Conservation (phyloP, 1,284 basidiomycete genomes). For the Mycosarcoma mackinlayi region DNA sequence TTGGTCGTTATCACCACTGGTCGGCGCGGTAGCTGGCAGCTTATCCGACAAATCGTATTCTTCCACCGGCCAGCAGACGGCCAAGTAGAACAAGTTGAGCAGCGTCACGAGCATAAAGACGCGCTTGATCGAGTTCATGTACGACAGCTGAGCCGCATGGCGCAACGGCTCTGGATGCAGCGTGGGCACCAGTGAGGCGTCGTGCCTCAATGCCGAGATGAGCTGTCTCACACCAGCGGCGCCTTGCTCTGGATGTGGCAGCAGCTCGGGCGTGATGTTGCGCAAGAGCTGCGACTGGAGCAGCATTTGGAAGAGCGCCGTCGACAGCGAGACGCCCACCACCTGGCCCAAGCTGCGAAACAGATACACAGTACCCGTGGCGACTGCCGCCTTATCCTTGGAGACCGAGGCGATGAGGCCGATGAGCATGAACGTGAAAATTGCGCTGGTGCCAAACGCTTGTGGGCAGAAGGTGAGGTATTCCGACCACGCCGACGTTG, state of each 20-base stretch:
- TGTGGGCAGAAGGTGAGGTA: conserved; percentile 73
- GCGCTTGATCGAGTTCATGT: conserved; percentile 81
- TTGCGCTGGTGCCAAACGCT: conserved; percentile 73
- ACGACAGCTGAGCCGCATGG: conserved; percentile 81
- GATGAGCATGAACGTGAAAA: conserved; percentile 83
- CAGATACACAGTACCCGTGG: conserved; percentile 82
- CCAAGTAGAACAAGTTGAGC: conserved; percentile 72
- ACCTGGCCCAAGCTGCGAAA: conserved; percentile 81
- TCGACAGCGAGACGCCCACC: conserved; percentile 80
- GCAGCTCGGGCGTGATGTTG: conserved; percentile 74
- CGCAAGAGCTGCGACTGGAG: conserved; percentile 75
- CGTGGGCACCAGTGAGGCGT: conserved; percentile 79
- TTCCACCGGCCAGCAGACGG: conserved; percentile 36
- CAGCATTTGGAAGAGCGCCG: conserved; percentile 80
- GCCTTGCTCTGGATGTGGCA: conserved; percentile 67
- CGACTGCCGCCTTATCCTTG: conserved; percentile 75
- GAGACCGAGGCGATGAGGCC: conserved; percentile 54
- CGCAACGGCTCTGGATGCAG: conserved; percentile 74
- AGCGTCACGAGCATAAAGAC: conserved; percentile 85
- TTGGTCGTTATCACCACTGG: background rate
- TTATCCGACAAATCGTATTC: conserved; percentile 39
- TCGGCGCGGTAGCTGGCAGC: conserved; percentile 13
- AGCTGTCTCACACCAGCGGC: conserved; percentile 70
- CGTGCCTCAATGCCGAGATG: conserved; percentile 79
- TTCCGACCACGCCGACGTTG: conserved; percentile 78